phyloP scores from a whole-genome alignment of 768 basidiomycete species.

The Amanita inopinata region DNA sequence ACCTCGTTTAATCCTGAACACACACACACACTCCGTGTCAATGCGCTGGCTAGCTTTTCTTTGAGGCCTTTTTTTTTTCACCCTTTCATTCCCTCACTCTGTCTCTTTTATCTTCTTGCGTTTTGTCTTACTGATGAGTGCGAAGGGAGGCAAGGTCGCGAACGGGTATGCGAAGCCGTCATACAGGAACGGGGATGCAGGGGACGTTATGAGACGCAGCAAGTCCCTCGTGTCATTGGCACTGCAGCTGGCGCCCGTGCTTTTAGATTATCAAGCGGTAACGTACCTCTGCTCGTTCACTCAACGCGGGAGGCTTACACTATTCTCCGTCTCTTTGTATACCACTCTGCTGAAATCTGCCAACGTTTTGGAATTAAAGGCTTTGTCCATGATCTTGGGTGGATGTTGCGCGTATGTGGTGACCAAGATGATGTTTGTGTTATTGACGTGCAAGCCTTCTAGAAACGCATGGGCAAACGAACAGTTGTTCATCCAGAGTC shows the following conservation, averaged over 20 bases:
- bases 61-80: not conserved
- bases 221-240: not conserved
- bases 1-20: no score
- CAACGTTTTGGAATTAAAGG: not conserved
- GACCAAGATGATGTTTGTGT: not conserved
- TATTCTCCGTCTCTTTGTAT: no score
- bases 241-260: conserved; percentile 1
- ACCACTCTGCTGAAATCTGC: no score
- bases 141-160: not conserved
- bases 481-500: conserved; percentile 58
- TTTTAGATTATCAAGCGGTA: conserved; percentile 8
- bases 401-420: conserved; percentile 74
- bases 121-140: not conserved
- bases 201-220: not conserved
- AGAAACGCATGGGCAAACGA: conserved; percentile 79
- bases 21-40: not conserved
- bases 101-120: not conserved
- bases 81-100: not conserved
- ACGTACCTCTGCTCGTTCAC: not conserved
- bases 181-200: not conserved
- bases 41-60: not conserved
- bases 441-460: not conserved
- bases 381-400: conserved; percentile 57
- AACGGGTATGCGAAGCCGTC: not conserved
- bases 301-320: not conserved